A percentile compares a stretch with the other conserved stretches of the same genome.
These are phyloP conservation scores for Viola pubescens DNA, from an alignment of 441 rosid genomes.

Conservation along the genomic window DNA sequence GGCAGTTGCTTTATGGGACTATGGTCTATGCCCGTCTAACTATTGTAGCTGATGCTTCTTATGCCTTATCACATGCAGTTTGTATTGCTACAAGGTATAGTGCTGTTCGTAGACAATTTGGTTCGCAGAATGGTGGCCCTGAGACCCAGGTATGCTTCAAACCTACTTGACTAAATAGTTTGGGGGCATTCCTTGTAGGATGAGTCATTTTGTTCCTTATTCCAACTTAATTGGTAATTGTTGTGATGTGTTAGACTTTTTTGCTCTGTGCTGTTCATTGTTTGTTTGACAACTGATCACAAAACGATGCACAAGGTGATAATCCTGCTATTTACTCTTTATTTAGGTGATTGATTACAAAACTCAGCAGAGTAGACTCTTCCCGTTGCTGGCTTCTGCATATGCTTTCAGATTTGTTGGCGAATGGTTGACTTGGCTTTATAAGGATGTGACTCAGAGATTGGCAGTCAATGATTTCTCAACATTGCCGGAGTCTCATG, in stretches of 20 bases:
- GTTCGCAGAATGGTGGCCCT: slow-evolving; percentile 52
- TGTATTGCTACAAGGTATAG: slow-evolving; percentile 96
- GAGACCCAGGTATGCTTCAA: slow-evolving; percentile 66
- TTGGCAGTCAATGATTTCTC: slow-evolving; percentile 80
- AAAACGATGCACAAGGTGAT: too few species aligned
- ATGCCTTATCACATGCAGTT: slow-evolving; percentile 80
- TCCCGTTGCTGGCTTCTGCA: slow-evolving; percentile 96
- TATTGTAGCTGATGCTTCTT: slow-evolving; percentile 84
- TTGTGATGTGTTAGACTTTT: too few species aligned
- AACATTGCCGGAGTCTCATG: slow-evolving; percentile 95
- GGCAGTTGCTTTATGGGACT: slow-evolving; percentile 83
- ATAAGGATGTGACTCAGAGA: slow-evolving; percentile 74
- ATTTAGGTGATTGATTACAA: slow-evolving; percentile 87
- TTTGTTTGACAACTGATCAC: too few species aligned
- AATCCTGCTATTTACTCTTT: slow-evolving; percentile 13
- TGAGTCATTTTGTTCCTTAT: too few species aligned
- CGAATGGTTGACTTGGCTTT: slow-evolving; percentile 93
- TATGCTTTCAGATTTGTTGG: slow-evolving; percentile 95
- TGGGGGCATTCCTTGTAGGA: too few species aligned
- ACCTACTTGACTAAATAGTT: background rate
- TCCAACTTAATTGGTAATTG: too few species aligned
- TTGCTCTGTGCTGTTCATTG: too few species aligned
- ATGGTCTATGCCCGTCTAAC: slow-evolving; percentile 82
- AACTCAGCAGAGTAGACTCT: slow-evolving; percentile 90
- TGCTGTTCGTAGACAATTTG: slow-evolving; percentile 93